Percentiles rank a stretch among this genome's conserved stretches.
phyloP scores from a whole-genome alignment of 768 basidiomycete species.

The Macrolepiota dolichaula region DNA sequence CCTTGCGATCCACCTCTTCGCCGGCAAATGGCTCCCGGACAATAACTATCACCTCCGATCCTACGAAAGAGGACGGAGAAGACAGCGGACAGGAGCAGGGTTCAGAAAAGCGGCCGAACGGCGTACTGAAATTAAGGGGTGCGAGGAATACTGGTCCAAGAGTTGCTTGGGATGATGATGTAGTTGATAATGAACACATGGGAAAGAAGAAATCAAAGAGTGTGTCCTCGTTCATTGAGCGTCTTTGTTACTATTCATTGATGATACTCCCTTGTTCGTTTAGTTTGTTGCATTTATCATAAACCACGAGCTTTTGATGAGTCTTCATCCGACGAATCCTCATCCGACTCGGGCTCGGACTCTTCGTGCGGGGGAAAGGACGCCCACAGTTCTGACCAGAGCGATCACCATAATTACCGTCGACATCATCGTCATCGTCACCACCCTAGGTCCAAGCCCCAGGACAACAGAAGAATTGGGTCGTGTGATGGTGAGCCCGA shows the following conservation, averaged over 20 bases:
- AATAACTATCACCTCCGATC: conserved; percentile 38
- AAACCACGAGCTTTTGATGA: conserved; percentile 79
- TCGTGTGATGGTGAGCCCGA: conserved; percentile 20
- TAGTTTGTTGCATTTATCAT: conserved; percentile 96
- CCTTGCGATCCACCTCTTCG: conserved; percentile 32
- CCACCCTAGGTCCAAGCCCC: conserved; percentile 11
- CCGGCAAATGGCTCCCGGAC: conserved; percentile 56
- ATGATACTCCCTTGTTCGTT: neutral
- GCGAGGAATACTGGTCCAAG: conserved; percentile 39
- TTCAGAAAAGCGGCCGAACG: conserved; percentile 26
- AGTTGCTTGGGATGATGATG: conserved; percentile 83
- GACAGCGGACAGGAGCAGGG: conserved; percentile 12
- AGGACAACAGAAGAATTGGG: conserved; percentile 4
- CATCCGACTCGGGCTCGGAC: conserved; percentile 48
- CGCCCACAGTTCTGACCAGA: conserved; percentile 13
- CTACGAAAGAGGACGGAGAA: conserved; percentile 25
- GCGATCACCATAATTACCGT: neutral
- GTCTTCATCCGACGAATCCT: conserved; percentile 62
- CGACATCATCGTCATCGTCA: conserved; percentile 6
- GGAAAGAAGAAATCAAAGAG: conserved; percentile 94
- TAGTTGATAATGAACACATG: conserved; percentile 87
- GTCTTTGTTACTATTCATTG: neutral
- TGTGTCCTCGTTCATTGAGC: conserved; percentile 34
- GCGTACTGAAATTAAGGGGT: conserved; percentile 60
- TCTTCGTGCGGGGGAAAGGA: conserved; percentile 24